Conservation (phyloP, 2,329 filamentous ascomycete genomes). For the Zymoseptoria passerinii region DNA sequence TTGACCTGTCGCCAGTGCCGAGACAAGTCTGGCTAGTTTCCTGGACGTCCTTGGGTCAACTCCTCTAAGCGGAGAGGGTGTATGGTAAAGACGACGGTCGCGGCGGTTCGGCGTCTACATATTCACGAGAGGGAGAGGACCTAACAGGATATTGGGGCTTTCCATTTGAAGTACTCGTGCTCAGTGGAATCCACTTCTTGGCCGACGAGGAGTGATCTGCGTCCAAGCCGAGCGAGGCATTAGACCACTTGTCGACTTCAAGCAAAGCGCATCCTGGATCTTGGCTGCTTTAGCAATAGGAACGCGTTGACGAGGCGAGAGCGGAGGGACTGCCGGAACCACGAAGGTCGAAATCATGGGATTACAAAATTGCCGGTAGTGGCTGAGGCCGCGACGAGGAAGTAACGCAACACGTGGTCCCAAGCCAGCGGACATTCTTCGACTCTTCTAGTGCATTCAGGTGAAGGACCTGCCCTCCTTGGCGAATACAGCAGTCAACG, state of each 20-base stretch:
- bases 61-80: background rate
- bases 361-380: background rate
- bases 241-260: background rate
- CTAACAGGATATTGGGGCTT: background rate
- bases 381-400: background rate
- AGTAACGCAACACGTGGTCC: background rate
- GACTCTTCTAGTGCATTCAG: background rate
- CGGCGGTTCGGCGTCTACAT: background rate
- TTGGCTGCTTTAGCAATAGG: background rate
- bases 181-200: background rate
- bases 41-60: background rate
- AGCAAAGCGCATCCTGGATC: background rate
- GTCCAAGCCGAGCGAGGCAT: background rate
- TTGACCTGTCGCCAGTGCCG: background rate
- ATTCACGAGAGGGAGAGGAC: background rate
- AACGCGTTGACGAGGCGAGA: background rate
- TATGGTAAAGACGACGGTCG: background rate
- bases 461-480: background rate
- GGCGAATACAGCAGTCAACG: background rate
- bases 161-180: background rate
- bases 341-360: background rate
- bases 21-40: background rate
- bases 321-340: background rate
- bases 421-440: background rate
- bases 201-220: background rate